Conservation (phyloP, 306 rosid species). For the Spatholobus suberectus region DNA sequence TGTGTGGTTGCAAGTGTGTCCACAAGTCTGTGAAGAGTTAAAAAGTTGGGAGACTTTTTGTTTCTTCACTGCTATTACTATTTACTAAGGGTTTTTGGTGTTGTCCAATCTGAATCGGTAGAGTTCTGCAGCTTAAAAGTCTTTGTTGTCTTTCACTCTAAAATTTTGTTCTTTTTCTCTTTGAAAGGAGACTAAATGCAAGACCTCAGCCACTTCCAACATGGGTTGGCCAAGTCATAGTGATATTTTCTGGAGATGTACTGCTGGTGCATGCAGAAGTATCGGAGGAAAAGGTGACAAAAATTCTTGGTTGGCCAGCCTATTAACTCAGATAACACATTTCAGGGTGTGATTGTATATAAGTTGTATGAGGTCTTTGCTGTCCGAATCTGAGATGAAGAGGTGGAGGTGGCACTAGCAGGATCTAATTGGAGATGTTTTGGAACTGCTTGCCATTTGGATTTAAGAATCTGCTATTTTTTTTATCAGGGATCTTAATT, state of each 20-base stretch:
- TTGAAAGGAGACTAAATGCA: slow-evolving; percentile 48
- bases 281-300: slow-evolving; percentile 38
- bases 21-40: slow-evolving; percentile 9
- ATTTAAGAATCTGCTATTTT: slow-evolving; percentile 14
- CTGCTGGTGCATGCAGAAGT: slow-evolving; percentile 44
- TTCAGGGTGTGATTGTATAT: slow-evolving; percentile 36
- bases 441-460: slow-evolving; percentile 19
- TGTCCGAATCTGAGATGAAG: slow-evolving; percentile 23
- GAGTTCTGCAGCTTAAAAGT: slow-evolving; percentile 45
- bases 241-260: slow-evolving; percentile 47
- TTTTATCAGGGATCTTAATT: slow-evolving; percentile 25
- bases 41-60: slow-evolving; percentile 15
- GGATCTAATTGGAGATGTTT: slow-evolving; percentile 36
- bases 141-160: slow-evolving; percentile 39
- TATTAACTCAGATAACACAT: slow-evolving; percentile 40
- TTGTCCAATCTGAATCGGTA: slow-evolving; percentile 32
- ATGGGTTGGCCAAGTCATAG: slow-evolving; percentile 48
- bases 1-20: slow-evolving; percentile 23
- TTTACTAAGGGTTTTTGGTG: slow-evolving; percentile 18
- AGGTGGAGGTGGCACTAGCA: slow-evolving; percentile 37
- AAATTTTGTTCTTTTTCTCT: slow-evolving; percentile 47
- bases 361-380: slow-evolving; percentile 36
- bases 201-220: slow-evolving; percentile 53
- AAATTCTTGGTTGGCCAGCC: slow-evolving; percentile 33
- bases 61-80: slow-evolving; percentile 15